These are phyloP conservation scores for Coelastrella sp. DNA, from an alignment of 139 green algal species.

Conservation along the genomic window DNA sequence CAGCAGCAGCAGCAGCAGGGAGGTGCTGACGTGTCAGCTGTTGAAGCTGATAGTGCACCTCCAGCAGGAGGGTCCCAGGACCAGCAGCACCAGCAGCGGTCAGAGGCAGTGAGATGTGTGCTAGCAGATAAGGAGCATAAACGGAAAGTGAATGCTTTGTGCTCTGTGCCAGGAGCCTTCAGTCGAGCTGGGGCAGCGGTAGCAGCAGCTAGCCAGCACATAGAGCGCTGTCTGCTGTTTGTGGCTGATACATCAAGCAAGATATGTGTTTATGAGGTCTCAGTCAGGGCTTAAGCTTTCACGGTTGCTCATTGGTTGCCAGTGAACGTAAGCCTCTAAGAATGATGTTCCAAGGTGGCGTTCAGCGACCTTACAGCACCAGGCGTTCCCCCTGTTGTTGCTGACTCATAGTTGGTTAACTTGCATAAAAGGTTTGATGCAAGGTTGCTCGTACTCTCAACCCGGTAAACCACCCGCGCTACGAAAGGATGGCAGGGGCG, in stretches of 20 bases:
- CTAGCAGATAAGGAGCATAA: constrained; percentile 12
- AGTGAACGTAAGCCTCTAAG: too few relatives aligned
- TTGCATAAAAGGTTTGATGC: too few relatives aligned
- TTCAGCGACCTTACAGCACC: too few relatives aligned
- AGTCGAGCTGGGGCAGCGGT: not conserved
- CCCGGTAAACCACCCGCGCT: too few relatives aligned
- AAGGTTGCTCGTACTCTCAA: too few relatives aligned
- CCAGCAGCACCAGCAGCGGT: not conserved
- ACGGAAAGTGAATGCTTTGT: constrained; percentile 19
- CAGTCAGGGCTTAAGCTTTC: not conserved
- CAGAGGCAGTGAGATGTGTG: not conserved
- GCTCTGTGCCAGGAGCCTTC: constrained; percentile 1
- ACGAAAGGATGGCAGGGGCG: too few relatives aligned
- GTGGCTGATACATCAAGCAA: not conserved
- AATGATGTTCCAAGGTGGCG: too few relatives aligned
- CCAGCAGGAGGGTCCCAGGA: not conserved
- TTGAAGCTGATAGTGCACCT: not conserved
- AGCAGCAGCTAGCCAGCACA: not conserved
- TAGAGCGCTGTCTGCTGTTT: not conserved
- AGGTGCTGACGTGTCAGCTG: too few relatives aligned
- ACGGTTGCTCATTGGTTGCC: not conserved
- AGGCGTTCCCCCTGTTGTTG: too few relatives aligned
- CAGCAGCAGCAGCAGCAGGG: constrained; percentile 15
- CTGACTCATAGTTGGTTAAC: too few relatives aligned
- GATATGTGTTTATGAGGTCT: constrained; percentile 6